A percentile compares a stretch with the other conserved stretches of the same genome.
Evolutionary conservation across 306 rosid genomes (phyloP).

Genomic region (Quercus glauca): DNA sequence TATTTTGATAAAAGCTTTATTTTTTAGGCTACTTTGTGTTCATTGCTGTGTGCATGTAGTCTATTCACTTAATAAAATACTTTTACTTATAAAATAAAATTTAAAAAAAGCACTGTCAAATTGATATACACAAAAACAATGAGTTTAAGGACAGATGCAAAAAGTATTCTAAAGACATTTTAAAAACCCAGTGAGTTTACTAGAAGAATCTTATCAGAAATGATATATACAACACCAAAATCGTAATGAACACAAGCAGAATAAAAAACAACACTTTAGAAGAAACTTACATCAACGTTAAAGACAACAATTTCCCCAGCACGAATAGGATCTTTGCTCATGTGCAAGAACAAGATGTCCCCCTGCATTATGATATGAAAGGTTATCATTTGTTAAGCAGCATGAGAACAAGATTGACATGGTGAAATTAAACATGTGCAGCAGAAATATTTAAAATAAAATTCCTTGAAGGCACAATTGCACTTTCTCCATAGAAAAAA

Average conservation of each 20-base stretch:
- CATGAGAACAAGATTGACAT: neutral
- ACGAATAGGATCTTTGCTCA: constrained; percentile 91
- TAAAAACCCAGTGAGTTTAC: neutral
- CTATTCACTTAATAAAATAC: no score
- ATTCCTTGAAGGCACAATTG: neutral
- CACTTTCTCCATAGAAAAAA: neutral
- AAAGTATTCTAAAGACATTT: neutral
- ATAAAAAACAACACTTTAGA: neutral
- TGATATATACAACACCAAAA: neutral
- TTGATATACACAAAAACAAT: no score
- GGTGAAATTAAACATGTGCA: neutral
- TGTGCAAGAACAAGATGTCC: constrained; percentile 88
- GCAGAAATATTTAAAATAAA: neutral
- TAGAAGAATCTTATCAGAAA: neutral
- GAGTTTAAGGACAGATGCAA: neutral
- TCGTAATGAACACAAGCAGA: neutral
- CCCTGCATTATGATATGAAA: constrained; percentile 46
- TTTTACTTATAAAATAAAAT: no score
- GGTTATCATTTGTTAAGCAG: constrained; percentile 9
- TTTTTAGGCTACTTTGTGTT: no score
- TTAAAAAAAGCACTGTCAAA: no score
- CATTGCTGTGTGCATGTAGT: no score
- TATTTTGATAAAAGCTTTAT: no score
- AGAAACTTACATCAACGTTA: constrained; percentile 72
- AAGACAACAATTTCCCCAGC: constrained; percentile 98